Evolutionary conservation across 225 moss, liverwort and hornwort species (phyloP), one percentile per base, ranked within the genome.

Genomic region (Thuidium tamariscinum): DNA sequence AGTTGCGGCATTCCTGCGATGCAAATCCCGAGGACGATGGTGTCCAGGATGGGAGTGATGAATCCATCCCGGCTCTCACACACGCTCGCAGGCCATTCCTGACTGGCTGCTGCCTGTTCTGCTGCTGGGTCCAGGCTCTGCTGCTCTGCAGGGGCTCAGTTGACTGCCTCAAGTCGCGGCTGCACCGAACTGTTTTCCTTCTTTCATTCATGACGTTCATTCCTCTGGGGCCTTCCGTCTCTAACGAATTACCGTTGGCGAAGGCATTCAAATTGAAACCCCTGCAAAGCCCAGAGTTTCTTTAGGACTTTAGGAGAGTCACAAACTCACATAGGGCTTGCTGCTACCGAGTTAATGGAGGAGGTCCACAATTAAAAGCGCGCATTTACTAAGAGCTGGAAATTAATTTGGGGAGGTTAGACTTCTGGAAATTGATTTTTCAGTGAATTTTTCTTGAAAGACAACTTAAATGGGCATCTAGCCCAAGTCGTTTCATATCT

Each of bases 211-310:
- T 65, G 64, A 25, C 16, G 16, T 11, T 48, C 64, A 5, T 80
- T 63, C 52, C 74, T n/a, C 22, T 51, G 51, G 49, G 5, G 36
- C 75, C 84, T n/a, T 63, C 83, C 73, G n/a, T 73, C 83, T n/a
- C 76, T 75, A 84, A 84, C 84, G 84, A 84, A 75, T 84, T 84
- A 84, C 84, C 84, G 84, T 84, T 84, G 84, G 19, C 9, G 16
- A 42, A 30, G 13, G 63, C 75, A 61, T 84, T 84, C 84, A 84
- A 84, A 74, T 83, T 32, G 10, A 15, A 11, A 23, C 9, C 4
- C 36, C 76, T 36, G 52, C 51, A 36, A 54, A 25, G 34, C 23
- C 12, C 51, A 51, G 34, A 15, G 49, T 15, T 11, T 12, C 52
- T 8, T 39, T 39, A 7, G 27, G 29, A 1, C 11, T 11, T 11